phyloP scores from a whole-genome alignment of 2,329 filamentous ascomycete genomes.

The Drechslerella stenobrocha region DNA sequence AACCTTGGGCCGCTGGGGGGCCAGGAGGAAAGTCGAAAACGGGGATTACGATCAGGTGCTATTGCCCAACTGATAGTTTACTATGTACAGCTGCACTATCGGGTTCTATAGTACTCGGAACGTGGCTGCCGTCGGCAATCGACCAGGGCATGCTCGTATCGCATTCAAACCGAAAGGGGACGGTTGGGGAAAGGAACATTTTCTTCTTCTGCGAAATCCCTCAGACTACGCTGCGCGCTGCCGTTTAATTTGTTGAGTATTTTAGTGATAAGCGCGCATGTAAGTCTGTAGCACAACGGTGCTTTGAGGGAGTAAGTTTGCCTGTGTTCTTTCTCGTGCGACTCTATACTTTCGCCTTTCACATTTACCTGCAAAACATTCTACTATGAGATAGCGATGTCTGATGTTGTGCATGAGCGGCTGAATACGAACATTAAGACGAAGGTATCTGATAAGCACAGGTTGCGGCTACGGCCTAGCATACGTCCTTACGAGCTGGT shows the following conservation, averaged over 20 bases:
- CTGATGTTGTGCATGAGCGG: neutral
- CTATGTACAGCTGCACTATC: no score
- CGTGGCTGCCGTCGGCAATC: slow-evolving; percentile 12
- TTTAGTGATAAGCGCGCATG: slow-evolving; percentile 21
- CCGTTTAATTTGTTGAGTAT: no score
- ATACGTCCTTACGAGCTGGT: neutral
- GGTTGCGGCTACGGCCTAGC: neutral
- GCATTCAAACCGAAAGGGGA: slow-evolving; percentile 30
- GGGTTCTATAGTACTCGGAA: slow-evolving; percentile 20
- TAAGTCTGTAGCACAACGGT: slow-evolving; percentile 18
- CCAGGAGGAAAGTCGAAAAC: no score
- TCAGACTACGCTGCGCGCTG: no score
- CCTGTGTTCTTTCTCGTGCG: neutral
- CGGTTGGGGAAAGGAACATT: slow-evolving; percentile 15
- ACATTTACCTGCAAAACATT: no score
- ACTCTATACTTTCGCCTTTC: neutral
- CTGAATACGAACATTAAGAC: neutral
- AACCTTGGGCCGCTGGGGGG: no score
- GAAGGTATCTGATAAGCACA: neutral
- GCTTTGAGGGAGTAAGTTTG: slow-evolving; percentile 28
- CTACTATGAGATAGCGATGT: neutral
- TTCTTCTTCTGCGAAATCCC: no score
- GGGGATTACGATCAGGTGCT: slow-evolving; percentile 22
- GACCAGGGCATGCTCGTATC: slow-evolving; percentile 8
- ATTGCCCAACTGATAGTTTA: no score